These are phyloP conservation scores for Stramenopiles sp. DNA, from an alignment of 352 stramenopile genomes.

Conservation along the genomic window DNA sequence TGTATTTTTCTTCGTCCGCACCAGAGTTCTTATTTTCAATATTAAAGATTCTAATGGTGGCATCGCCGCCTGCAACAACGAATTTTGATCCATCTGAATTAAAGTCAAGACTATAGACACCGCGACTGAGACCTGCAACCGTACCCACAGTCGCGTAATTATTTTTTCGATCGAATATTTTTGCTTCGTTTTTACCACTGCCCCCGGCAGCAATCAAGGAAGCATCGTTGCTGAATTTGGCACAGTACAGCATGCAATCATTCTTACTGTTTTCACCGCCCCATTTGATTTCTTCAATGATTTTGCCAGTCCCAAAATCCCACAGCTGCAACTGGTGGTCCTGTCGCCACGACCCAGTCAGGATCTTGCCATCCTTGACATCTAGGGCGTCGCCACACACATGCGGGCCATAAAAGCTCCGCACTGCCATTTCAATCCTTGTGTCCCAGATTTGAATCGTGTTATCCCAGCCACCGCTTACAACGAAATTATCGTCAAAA, in stretches of 20 bases:
- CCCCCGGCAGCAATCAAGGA: slow-evolving; percentile 54
- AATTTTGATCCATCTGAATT: slow-evolving; percentile 43
- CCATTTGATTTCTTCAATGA: slow-evolving; percentile 49
- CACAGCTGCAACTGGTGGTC: slow-evolving; percentile 66
- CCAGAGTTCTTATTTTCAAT: no score
- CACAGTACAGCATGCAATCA: slow-evolving; percentile 67
- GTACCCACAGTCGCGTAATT: slow-evolving; percentile 54
- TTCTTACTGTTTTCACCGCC: slow-evolving; percentile 35
- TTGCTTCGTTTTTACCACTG: slow-evolving; percentile 63
- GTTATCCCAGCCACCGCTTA: slow-evolving; percentile 73
- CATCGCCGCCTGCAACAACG: slow-evolving; percentile 51
- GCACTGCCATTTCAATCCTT: slow-evolving; percentile 52
- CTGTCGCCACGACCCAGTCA: slow-evolving; percentile 66
- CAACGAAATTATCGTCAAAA: slow-evolving; percentile 46
- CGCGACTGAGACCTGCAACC: slow-evolving; percentile 46
- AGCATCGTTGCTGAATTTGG: slow-evolving; percentile 51
- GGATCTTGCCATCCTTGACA: slow-evolving; percentile 34
- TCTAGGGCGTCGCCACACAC: slow-evolving; percentile 36
- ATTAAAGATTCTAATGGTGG: slow-evolving; percentile 63
- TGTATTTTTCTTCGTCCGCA: no score
- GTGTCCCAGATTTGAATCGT: slow-evolving; percentile 75
- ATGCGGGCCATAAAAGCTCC: slow-evolving; percentile 66
- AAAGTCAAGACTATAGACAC: slow-evolving; percentile 62
- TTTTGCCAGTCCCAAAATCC: slow-evolving; percentile 59
- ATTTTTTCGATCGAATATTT: slow-evolving; percentile 54